A percentile compares a stretch with the other conserved stretches of the same genome.
Evolutionary conservation across 2,329 filamentous ascomycete species (phyloP).

Genomic region (Pestalotiopsis sp.): DNA sequence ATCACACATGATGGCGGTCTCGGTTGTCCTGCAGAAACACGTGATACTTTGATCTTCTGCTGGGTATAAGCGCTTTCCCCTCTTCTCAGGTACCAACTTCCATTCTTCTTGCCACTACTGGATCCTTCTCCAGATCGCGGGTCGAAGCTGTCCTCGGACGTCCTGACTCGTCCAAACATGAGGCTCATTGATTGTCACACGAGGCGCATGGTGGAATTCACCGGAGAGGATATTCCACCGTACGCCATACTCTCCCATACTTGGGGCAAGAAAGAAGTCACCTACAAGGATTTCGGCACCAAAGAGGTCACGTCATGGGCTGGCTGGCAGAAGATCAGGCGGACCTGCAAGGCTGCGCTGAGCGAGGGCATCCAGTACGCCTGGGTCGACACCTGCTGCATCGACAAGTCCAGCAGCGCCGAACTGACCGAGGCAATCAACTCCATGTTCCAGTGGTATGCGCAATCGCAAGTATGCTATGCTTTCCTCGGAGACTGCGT

Average conservation of each 20-base stretch:
- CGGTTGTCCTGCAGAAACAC: too few relatives aligned
- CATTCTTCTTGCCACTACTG: not conserved
- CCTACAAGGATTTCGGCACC: not conserved
- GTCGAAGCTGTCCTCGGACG: too few relatives aligned
- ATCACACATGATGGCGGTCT: too few relatives aligned
- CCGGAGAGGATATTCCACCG: not conserved
- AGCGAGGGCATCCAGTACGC: not conserved
- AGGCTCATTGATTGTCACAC: not conserved
- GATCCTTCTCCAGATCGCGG: not conserved
- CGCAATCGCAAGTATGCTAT: not conserved
- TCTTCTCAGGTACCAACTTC: not conserved
- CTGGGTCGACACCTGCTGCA: slow-evolving; percentile 5
- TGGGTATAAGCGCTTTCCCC: too few relatives aligned
- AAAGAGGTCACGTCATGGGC: not conserved
- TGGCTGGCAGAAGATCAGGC: not conserved
- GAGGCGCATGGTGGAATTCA: not conserved
- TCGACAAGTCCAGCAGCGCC: not conserved
- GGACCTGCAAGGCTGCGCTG: not conserved
- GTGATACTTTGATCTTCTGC: not conserved
- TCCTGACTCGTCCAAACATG: not conserved
- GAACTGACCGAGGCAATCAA: not conserved
- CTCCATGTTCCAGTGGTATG: slow-evolving; percentile 1
- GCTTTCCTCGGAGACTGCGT: not conserved
- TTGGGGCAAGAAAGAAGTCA: not conserved
- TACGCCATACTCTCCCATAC: not conserved